Percentiles rank a stretch among this genome's conserved stretches.
Conservation (phyloP, 2,329 filamentous ascomycete species). For the Penicillium corylophilum region DNA sequence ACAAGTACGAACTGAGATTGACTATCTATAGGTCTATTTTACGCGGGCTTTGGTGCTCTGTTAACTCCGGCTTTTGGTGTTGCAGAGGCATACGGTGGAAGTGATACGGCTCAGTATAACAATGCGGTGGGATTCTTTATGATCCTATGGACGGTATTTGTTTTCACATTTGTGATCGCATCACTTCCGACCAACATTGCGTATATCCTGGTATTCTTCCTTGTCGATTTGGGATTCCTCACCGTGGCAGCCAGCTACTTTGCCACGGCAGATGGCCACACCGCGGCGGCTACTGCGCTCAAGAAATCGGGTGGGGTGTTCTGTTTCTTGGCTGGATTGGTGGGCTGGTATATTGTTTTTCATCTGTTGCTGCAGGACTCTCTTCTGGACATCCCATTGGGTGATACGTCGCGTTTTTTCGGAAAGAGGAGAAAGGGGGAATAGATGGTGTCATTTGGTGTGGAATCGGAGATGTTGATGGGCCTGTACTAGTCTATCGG, state of each 20-base stretch:
- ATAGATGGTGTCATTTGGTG: conserved; percentile 1
- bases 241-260: conserved; percentile 49
- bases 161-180: conserved; percentile 48
- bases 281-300: conserved; percentile 33
- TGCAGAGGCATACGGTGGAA: conserved; percentile 44
- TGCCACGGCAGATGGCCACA: conserved; percentile 45
- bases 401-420: conserved; percentile 45
- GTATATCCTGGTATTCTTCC: conserved; percentile 51
- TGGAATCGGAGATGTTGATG: background rate
- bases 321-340: conserved; percentile 48
- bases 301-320: conserved; percentile 49
- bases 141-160: conserved; percentile 49
- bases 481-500: background rate
- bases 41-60: conserved; percentile 51
- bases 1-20: background rate
- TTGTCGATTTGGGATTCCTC: conserved; percentile 48
- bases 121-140: conserved; percentile 54
- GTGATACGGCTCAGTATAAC: conserved; percentile 43
- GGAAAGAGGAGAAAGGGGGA: conserved; percentile 25
- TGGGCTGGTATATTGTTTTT: conserved; percentile 48
- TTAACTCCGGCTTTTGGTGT: conserved; percentile 51
- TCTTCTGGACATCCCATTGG: conserved; percentile 43
- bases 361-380: conserved; percentile 45
- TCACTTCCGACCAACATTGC: conserved; percentile 49
- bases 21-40: conserved; percentile 44